These are phyloP conservation scores for Westerdykella sp. DNA, from an alignment of 2,329 filamentous ascomycete genomes.

Conservation along the genomic window DNA sequence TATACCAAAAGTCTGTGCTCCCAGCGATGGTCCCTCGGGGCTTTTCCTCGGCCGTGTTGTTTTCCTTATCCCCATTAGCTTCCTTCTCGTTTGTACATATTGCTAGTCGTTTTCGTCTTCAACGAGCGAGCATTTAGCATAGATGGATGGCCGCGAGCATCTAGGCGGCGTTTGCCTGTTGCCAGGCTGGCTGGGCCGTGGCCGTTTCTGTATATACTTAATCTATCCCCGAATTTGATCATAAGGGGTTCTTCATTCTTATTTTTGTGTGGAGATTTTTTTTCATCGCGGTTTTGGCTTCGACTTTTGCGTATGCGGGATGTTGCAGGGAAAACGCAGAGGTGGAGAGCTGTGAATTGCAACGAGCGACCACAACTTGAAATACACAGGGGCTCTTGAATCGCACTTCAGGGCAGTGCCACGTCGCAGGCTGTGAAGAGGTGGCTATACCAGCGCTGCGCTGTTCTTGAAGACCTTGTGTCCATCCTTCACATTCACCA, in stretches of 20 bases:
- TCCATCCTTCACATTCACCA: too few species aligned
- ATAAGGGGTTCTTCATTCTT: neutral
- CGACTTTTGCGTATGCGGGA: too few species aligned
- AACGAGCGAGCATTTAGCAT: neutral
- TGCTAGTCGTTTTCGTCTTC: neutral
- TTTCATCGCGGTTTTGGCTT: too few species aligned
- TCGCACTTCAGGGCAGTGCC: too few species aligned
- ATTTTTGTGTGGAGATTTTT: too few species aligned
- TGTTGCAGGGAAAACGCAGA: neutral
- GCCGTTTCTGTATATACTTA: too few species aligned
- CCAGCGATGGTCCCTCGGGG: neutral
- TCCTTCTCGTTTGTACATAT: too few species aligned
- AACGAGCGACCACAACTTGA: neutral
- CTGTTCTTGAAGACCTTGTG: too few species aligned
- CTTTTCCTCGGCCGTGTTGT: neutral
- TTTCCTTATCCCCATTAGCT: neutral
- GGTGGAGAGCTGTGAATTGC: neutral
- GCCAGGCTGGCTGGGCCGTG: neutral
- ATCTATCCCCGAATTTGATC: too few species aligned
- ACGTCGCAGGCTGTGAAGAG: too few species aligned
- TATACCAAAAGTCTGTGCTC: neutral
- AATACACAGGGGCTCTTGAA: too few species aligned
- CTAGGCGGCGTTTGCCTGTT: slow-evolving; percentile 12
- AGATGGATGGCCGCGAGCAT: neutral
- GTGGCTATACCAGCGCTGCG: too few species aligned